Conservation (phyloP, 2,329 filamentous ascomycete species). For the Beauveria asiatica region DNA sequence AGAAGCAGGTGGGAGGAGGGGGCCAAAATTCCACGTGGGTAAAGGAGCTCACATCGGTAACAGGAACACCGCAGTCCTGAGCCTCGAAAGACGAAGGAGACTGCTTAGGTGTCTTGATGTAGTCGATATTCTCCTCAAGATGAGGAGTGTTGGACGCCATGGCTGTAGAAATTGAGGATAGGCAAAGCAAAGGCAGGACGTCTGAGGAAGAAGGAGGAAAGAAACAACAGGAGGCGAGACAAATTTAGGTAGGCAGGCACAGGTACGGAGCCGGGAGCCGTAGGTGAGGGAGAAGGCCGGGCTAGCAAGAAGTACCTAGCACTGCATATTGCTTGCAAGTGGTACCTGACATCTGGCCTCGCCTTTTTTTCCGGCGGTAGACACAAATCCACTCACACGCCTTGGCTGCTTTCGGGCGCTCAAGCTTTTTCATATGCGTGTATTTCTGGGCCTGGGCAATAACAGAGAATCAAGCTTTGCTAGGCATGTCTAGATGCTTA, state of each 20-base stretch:
- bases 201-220: slow-evolving; percentile 1
- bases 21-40: slow-evolving; percentile 18
- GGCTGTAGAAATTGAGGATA: neutral
- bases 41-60: slow-evolving; percentile 31
- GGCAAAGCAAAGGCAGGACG: slow-evolving; percentile 2
- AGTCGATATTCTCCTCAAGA: slow-evolving; percentile 9
- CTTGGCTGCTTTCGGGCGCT: neutral
- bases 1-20: neutral
- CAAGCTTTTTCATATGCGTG: too few species aligned
- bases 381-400: neutral
- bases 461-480: neutral
- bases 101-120: slow-evolving; percentile 31
- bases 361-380: neutral
- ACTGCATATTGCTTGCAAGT: neutral
- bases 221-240: slow-evolving; percentile 6
- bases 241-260: neutral
- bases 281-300: neutral
- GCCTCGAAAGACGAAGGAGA: slow-evolving; percentile 54
- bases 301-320: neutral
- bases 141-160: slow-evolving; percentile 11
- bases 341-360: neutral
- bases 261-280: neutral
- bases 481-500: too few species aligned
- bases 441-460: neutral
- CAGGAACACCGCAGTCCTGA: slow-evolving; percentile 48